These are phyloP conservation scores for Petasospora rhodanensis DNA, from an alignment of 1,139 yeast species.

Conservation along the genomic window DNA sequence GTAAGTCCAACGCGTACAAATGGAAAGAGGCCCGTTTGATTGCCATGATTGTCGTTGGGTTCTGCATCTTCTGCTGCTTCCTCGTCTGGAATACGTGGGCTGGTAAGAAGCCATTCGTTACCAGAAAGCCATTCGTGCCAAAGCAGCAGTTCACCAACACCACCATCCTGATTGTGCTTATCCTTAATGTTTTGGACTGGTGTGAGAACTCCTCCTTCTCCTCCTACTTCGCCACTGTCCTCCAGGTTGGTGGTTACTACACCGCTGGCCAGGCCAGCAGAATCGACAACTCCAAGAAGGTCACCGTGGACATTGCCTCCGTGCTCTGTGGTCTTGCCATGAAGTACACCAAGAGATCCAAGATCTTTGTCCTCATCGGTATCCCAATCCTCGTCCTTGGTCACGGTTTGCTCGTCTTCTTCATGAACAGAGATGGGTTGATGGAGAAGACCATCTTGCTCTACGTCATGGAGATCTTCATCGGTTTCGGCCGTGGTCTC, in stretches of 20 bases:
- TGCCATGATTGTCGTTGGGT: conserved; percentile 27
- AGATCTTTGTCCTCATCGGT: conserved; percentile 29
- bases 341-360: conserved; percentile 33
- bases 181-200: conserved; percentile 24
- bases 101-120: conserved; percentile 7
- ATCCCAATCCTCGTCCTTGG: conserved; percentile 28
- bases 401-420: conserved; percentile 28
- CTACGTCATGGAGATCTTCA: conserved; percentile 26
- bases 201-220: conserved; percentile 27
- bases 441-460: conserved; percentile 19
- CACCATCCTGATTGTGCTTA: conserved; percentile 20
- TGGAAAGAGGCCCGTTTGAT: conserved; percentile 26
- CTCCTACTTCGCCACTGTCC: conserved; percentile 26
- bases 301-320: conserved; percentile 24
- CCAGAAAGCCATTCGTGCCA: conserved; percentile 26
- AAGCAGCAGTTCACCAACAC: conserved; percentile 19
- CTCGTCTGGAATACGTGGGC: conserved; percentile 22
- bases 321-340: conserved; percentile 28
- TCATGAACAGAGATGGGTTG: conserved; percentile 22
- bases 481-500: conserved; percentile 32
- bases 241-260: conserved; percentile 28
- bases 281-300: conserved; percentile 28
- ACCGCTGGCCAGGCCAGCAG: conserved; percentile 29
- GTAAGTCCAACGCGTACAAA: conserved; percentile 19
- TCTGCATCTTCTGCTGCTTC: conserved; percentile 19